phyloP scores from a whole-genome alignment of 805 yeast species.

The Saccharomycopsis oosterbeekiorum region DNA sequence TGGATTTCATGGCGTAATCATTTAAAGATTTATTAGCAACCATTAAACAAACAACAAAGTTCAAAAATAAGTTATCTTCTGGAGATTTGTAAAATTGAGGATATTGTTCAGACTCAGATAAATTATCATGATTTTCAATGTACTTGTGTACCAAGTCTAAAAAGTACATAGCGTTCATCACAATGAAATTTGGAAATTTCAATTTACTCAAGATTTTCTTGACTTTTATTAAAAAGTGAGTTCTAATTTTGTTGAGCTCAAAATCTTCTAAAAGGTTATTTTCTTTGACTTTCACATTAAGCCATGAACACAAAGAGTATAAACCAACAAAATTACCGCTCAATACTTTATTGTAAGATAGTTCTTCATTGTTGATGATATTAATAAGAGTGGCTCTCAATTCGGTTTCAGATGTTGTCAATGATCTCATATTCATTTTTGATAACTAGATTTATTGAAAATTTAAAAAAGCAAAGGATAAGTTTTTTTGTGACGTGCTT shows the following conservation, averaged over 20 bases:
- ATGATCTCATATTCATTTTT: conserved; percentile 12
- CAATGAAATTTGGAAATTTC: conserved; percentile 18
- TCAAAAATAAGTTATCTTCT: conserved; percentile 18
- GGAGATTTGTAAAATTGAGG: conserved; percentile 16
- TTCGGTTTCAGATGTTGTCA: conserved; percentile 11
- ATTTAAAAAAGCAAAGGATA: not conserved
- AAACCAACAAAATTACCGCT: conserved; percentile 19
- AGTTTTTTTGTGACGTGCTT: not conserved
- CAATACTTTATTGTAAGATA: conserved; percentile 16
- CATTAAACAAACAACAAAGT: conserved; percentile 18
- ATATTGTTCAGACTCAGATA: conserved; percentile 10
- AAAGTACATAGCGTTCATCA: conserved; percentile 16
- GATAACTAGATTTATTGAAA: not conserved
- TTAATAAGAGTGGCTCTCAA: conserved; percentile 10
- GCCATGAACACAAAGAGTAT: conserved; percentile 16
- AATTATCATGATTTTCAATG: conserved; percentile 1
- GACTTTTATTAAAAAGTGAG: conserved; percentile 17
- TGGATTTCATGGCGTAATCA: conserved; percentile 19
- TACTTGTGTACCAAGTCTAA: conserved; percentile 18
- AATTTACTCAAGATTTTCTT: conserved; percentile 17
- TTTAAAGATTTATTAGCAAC: conserved; percentile 16
- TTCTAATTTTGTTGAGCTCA: conserved; percentile 14
- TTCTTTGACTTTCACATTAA: conserved; percentile 9
- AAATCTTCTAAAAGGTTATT: conserved; percentile 9
- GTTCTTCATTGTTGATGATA: conserved; percentile 13